Conservation (phyloP, 345 rosid genomes). For the Garcia nutans region DNA sequence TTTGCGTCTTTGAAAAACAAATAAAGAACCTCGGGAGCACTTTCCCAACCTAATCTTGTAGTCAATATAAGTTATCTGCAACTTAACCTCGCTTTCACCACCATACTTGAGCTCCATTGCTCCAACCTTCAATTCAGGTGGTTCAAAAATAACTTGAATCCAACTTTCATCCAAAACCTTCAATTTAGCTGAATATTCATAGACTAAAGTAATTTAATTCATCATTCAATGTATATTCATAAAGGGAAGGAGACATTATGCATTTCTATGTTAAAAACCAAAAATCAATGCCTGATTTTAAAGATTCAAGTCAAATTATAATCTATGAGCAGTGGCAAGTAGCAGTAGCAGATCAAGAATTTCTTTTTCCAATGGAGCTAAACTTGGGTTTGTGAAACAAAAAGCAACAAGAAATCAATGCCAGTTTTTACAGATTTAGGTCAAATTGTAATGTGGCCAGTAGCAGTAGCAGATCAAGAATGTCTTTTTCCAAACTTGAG, state of each 20-base stretch:
- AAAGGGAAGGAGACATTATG: background rate
- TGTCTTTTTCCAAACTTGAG: too few species aligned
- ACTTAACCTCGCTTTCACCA: conserved; percentile 78
- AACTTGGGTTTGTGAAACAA: background rate
- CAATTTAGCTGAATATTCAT: conserved; percentile 55
- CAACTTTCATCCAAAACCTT: conserved; percentile 71
- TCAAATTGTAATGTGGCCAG: background rate
- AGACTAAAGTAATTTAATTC: background rate
- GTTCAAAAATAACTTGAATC: conserved; percentile 83
- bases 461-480: background rate
- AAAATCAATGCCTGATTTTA: background rate
- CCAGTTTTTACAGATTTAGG: background rate
- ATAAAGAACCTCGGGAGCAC: conserved; percentile 83
- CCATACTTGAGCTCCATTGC: conserved; percentile 66
- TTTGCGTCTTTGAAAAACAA: conserved; percentile 65
- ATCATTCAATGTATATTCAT: background rate
- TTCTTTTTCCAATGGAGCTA: background rate
- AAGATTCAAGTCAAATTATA: too few species aligned
- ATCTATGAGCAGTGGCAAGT: too few species aligned
- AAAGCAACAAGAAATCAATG: background rate
- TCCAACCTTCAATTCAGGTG: conserved; percentile 78
- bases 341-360: too few species aligned
- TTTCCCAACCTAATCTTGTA: conserved; percentile 78
- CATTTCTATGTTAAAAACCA: too few species aligned
- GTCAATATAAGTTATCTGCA: conserved; percentile 80